Evolutionary conservation across 2,329 filamentous ascomycete genomes (phyloP), one percentile per base, ranked within the genome.

Genomic region (Tolypocladium capitatum): DNA sequence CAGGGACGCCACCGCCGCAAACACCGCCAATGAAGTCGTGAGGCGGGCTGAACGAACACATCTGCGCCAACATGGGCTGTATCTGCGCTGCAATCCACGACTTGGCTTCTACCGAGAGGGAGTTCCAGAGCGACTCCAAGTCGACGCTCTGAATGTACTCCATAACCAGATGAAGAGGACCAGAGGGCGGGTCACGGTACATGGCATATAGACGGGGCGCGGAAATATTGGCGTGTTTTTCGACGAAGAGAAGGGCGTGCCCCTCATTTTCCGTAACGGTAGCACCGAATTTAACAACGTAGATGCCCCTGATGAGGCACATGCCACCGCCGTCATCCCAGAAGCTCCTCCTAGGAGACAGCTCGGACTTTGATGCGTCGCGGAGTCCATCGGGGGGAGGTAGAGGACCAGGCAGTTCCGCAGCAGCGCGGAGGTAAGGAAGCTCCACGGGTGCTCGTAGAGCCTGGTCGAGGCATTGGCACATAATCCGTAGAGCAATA

Each of bases 231-330:
- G 38, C 2, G 27, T 47, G 43, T 42, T 42, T 31, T 31, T 48
- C 49, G 34, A 50, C 38, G 20, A 52, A 46, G 21, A 52, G 48
- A 35, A 52, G 50, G 36, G 48, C 50, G 31, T 50, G 42, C 3
- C 51, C 51, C 33, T 52, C 46, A 41, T 52, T 46, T 46, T 52
- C 51, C n/a, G 47, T 46, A 31, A 50, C 46, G 6, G 27, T 38
- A 3, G 27, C 16, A 21, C 47, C 49, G 28, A 36, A 49, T 41
- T 51, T 51, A 16, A 51, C 49, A 40, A 51, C 34, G 16, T 46
- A 46, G 20, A 46, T 45, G n/a, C 36, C 47, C 30, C 43, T 46
- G 9, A 30, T 30, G 28, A 30, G 28, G 28, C 9, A 30, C 28
- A 30, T 30, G 10, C 28, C 28, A 5, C 28, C 9, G 28, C 28